Percentiles rank a stretch among this genome's conserved stretches.
Evolutionary conservation across 371 early-diverging fungal genomes (phyloP).

Genomic region (Mucor sp.): DNA sequence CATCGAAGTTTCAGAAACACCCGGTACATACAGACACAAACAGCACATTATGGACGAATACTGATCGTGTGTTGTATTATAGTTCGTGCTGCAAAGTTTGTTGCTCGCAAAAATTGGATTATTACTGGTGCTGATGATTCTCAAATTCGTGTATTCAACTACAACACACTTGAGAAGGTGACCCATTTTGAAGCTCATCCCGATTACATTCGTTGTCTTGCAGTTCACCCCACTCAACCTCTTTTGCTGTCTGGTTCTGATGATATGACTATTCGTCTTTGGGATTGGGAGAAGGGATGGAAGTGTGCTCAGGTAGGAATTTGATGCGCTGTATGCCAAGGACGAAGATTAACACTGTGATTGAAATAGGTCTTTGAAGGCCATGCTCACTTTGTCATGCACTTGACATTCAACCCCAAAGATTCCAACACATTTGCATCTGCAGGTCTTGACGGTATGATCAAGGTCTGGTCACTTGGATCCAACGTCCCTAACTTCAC

Average conservation of each 20-base stretch:
- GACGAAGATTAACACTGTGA: not conserved
- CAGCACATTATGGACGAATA: not conserved
- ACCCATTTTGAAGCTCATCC: conserved; percentile 96
- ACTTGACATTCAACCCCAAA: conserved; percentile 95
- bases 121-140: conserved; percentile 98
- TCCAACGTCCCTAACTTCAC: conserved; percentile 90
- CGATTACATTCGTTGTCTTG: conserved; percentile 98
- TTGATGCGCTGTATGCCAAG: not conserved
- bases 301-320: conserved; percentile 80
- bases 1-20: conserved; percentile 92
- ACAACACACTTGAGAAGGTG: conserved; percentile 98
- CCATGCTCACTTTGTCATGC: conserved; percentile 98
- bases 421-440: conserved; percentile 97
- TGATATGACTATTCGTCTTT: conserved; percentile 98
- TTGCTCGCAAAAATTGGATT: conserved; percentile 96
- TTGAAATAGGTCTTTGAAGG: conserved; percentile 85
- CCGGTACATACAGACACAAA: conserved; percentile 49
- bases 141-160: conserved; percentile 98
- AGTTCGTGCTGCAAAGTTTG: conserved; percentile 96
- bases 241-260: conserved; percentile 95
- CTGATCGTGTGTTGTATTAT: not conserved
- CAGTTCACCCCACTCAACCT: conserved; percentile 95
- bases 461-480: conserved; percentile 92
- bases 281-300: conserved; percentile 99
- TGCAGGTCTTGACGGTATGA: conserved; percentile 90